Base-by-base conservation (phyloP, 2,329 filamentous ascomycete genomes). In the Monilinia laxa region DNA sequence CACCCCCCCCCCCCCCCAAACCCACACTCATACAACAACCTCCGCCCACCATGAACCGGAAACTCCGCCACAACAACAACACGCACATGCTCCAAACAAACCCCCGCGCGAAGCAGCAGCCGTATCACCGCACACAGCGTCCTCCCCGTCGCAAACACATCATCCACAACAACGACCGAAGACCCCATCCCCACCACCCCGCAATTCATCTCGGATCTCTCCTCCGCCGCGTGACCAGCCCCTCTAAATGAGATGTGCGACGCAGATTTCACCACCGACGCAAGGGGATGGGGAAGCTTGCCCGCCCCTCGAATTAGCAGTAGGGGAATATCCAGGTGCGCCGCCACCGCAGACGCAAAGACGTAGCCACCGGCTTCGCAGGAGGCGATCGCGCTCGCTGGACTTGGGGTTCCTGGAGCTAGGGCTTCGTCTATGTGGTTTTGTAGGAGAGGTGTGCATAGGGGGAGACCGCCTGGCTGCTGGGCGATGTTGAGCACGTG, bases 291-390 rank as follows among this genome's bases (percentile, higher is more conserved):
- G 0, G 86, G 86, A 0, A 89, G 81, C 75, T 88, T 89, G 35
- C 83, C 83, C 12, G 80, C 81, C 72, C 84, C 77, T 51, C 86
- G 84, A 66, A 88, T 81, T 54, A 85, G 73, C 9, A 76, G 78
- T 68, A 88, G 71, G 2, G 80, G 82, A 12, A 81, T 45, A 51
- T 77, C 66, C 56, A 83, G 71, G 2, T 59, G 73, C 18, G 49
- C 49, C 4, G 83, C 81, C 68, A 89, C 76, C 2, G 82, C 74
- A 12, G 85, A 78, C 1, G 84, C 86, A 76, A 76, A 87, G 66
- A 87, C 66, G 67, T 83, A 83, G 28, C 86, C 84, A 55, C 87
- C 86, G 0, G 80, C 79, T 76, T 89, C 86, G 72, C 84, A 88
- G 71, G 78, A 81, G 2, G 73, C 82, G 9, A 90, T 70, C 1